Percentiles rank a stretch among this genome's conserved stretches.
Conservation (phyloP, 2,329 filamentous ascomycete genomes). For the Endocalyx cinctus region DNA sequence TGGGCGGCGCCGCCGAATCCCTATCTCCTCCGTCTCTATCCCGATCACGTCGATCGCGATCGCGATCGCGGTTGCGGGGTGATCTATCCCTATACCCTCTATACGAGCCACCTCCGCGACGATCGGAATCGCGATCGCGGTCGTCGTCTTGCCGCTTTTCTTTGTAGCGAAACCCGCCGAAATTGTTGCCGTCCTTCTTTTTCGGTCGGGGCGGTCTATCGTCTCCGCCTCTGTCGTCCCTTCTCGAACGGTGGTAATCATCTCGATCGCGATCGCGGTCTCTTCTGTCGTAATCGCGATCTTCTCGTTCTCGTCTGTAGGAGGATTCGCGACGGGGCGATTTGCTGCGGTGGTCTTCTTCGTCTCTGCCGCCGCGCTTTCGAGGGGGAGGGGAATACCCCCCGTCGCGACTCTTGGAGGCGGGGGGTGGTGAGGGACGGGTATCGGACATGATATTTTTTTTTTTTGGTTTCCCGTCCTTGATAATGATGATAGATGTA, state of each 20-base stretch:
- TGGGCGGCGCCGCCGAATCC: conserved; percentile 12
- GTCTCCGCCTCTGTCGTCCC: conserved; percentile 1
- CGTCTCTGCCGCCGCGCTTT: conserved; percentile 14
- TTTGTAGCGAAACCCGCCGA: conserved; percentile 56
- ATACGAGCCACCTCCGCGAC: conserved; percentile 37
- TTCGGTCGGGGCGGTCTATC: conserved; percentile 10
- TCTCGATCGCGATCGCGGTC: conserved; percentile 7
- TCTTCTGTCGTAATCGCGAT: conserved; percentile 7
- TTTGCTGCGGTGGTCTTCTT: conserved; percentile 21
- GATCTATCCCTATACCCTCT: conserved; percentile 48
- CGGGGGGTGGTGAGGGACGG: not conserved
- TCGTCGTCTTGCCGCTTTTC: conserved; percentile 46
- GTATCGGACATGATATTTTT: no score
- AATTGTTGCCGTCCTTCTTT: conserved; percentile 26
- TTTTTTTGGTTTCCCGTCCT: no score
- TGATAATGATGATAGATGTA: no score
- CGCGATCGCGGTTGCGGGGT: conserved; percentile 30
- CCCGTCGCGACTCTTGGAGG: conserved; percentile 13
- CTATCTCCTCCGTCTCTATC: no score
- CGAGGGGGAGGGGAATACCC: conserved; percentile 18
- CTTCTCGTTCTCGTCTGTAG: conserved; percentile 1
- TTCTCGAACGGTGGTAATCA: no score
- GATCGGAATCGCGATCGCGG: conserved; percentile 37
- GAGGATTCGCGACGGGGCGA: conserved; percentile 19
- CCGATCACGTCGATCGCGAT: conserved; percentile 32